Base-by-base conservation (phyloP, 352 stramenopile genomes). In the Pythium sp. region DNA sequence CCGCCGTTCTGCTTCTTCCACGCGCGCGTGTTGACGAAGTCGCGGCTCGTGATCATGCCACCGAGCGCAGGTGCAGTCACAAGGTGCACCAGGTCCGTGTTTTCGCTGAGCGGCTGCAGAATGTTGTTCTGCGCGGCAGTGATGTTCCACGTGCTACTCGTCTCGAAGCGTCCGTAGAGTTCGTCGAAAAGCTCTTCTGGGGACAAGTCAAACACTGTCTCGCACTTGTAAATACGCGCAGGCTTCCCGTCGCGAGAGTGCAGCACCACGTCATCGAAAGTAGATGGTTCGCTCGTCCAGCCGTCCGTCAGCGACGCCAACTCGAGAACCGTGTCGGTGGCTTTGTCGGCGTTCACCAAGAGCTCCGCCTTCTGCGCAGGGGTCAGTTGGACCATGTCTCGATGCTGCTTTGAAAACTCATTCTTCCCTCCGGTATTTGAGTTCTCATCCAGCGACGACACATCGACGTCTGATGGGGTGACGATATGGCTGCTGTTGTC, bases 181-280 rank as follows among this genome's bases (percentile, higher is more conserved):
- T 91, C 74, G 53, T 94, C 86, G 70, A 94, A 94, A 36, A 94
- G 71, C 64, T 94, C 86, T 56, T 94, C 86, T 0, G 84, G 79
- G 1, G 86, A 87, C 26, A 92, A 69, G 18, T 88, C 74, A 60
- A 94, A 78, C 61, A 83, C 80, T 2, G 71, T 75, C 65, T 92
- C 84, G 49, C 79, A 92, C 78, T 92, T 94, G 74, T 86, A 92
- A 26, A 91, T 82, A 9, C 86, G 84, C 11, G 74, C 77, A 18
- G 86, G 86, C 69, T 94, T 94, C 36, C 78, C 82, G 38, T 94
- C 86, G 1, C 82, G 78, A n/a, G 86, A 92, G 70, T 85, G 68
- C 28, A 94, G 71, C 34, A 74, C 67, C 20, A 94, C 74, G 58
- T 86, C 72, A 22, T 92, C 86, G 12, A 80, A 88, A 12, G 86